phyloP scores from a whole-genome alignment of 1,284 basidiomycete species.

The Psilocybe mexicana region DNA sequence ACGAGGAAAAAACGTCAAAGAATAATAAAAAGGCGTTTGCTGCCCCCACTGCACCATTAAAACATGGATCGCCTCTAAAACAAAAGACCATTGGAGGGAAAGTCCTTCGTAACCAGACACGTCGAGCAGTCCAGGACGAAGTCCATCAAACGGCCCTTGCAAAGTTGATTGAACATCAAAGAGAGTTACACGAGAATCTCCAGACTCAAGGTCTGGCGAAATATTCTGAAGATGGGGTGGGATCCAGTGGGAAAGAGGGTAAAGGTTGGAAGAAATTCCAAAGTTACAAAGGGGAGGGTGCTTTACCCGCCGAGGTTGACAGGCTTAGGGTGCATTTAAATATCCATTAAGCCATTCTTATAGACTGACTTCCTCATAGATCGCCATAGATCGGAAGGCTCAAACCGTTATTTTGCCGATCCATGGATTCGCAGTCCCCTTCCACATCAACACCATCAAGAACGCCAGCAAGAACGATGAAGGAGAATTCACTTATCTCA shows the following conservation, averaged over 20 bases:
- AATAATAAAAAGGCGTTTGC: slow-evolving; percentile 51
- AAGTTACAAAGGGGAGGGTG: slow-evolving; percentile 94
- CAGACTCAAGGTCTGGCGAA: slow-evolving; percentile 85
- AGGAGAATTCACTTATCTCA: slow-evolving; percentile 91
- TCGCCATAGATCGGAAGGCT: slow-evolving; percentile 89
- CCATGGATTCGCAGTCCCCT: slow-evolving; percentile 94
- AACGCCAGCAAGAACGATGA: slow-evolving; percentile 98
- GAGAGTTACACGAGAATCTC: slow-evolving; percentile 77
- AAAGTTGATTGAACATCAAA: slow-evolving; percentile 88
- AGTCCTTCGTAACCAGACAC: slow-evolving; percentile 81
- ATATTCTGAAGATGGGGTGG: slow-evolving; percentile 78
- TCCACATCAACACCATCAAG: slow-evolving; percentile 99
- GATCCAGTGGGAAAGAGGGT: slow-evolving; percentile 75
- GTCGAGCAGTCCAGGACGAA: slow-evolving; percentile 81
- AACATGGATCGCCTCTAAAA: slow-evolving; percentile 68
- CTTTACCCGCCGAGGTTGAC: slow-evolving; percentile 81
- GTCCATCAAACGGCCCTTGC: slow-evolving; percentile 67
- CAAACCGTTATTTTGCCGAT: slow-evolving; percentile 92
- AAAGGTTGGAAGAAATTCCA: slow-evolving; percentile 96
- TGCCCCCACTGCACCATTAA: slow-evolving; percentile 43
- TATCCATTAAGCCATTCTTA: neutral
- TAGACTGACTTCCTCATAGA: slow-evolving; percentile 45
- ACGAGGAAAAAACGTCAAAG: slow-evolving; percentile 56
- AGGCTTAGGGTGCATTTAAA: slow-evolving; percentile 62
- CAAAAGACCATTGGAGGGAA: slow-evolving; percentile 79